Base-by-base conservation (phyloP, 345 rosid genomes). In the Gossypium thurberi region DNA sequence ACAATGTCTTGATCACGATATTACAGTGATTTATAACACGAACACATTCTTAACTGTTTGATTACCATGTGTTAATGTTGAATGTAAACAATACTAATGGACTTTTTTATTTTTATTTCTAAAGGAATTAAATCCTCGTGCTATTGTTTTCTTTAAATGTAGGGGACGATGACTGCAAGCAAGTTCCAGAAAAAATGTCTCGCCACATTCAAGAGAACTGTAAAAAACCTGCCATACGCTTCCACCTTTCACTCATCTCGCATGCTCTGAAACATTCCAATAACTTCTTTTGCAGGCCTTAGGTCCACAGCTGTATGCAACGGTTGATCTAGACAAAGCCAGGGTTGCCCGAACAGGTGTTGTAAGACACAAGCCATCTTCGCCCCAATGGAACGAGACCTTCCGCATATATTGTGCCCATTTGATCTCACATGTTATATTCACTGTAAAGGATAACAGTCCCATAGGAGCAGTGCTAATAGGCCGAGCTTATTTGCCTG, bases 401-500 rank as follows among this genome's bases (percentile, higher is more conserved):
- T 94, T 94, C 61, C 80, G 74, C 56, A 74, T 92, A 17, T 89
- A 87, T 71, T 86, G 91, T 2, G 95, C 97, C 12, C 95, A 94
- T 71, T 60, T 21, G 26, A 81, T 86, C 84, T 83, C 91, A 23
- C 14, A 80, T 56, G 73, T 94, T 56, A 23, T 86, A 2, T 85
- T 94, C 82, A 86, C 93, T 1, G 42, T 94, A 58, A 92, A 92
- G 76, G 84, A 87, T 18, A 79, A 77, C 66, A 78, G 87, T 63
- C 78, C 84, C 5, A 11, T 90, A 9, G 79, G 95, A 12, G 93
- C 92, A 10, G 82, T 74, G 13, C 78, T 90, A 21, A 85, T 91
- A 11, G 97, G 97, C 60, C 82, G 93, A 79, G 98, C 98, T 52
- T 82, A 82, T 59, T 51, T 90, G 17, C 97, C 91, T 1, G 90